phyloP scores from a whole-genome alignment of 768 basidiomycete species.

The Podaxis carcinomalis region DNA sequence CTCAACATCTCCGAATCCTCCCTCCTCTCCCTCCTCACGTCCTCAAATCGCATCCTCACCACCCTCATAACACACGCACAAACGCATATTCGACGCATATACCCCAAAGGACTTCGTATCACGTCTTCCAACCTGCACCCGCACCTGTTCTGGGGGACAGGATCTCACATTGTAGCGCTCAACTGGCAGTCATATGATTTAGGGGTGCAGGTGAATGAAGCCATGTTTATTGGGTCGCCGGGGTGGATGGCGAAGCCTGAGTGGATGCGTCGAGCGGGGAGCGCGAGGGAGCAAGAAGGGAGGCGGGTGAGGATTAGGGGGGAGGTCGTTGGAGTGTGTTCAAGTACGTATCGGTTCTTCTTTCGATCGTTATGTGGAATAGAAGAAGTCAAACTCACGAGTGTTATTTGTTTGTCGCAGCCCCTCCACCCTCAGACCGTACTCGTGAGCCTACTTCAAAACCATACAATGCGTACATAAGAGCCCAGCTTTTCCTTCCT shows the following conservation, averaged over 20 bases:
- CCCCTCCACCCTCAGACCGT: conserved; percentile 40
- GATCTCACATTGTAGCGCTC: conserved; percentile 52
- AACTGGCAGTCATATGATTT: conserved; percentile 63
- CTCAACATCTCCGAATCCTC: conserved; percentile 60
- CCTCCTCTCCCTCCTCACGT: conserved; percentile 29
- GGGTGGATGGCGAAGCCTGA: conserved; percentile 42
- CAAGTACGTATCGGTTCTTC: conserved; percentile 28
- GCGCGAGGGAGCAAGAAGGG: conserved; percentile 9
- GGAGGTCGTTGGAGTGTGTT: conserved; percentile 41
- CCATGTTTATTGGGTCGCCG: conserved; percentile 50
- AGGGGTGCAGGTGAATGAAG: conserved; percentile 60
- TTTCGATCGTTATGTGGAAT: background rate
- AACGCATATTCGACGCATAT: conserved; percentile 49
- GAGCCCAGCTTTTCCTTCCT: conserved; percentile 41
- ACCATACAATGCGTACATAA: conserved; percentile 38
- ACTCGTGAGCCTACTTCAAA: conserved; percentile 20
- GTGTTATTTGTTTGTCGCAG: conserved; percentile 21
- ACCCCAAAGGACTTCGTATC: conserved; percentile 54
- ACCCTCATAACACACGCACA: conserved; percentile 39
- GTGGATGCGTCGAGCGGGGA: conserved; percentile 8
- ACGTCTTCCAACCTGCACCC: conserved; percentile 52
- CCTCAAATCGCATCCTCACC: conserved; percentile 14
- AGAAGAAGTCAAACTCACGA: background rate
- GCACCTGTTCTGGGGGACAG: conserved; percentile 48
- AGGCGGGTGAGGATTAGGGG: conserved; percentile 21